Base-by-base conservation (phyloP, 2,329 filamentous ascomycete species). In the Paecilomyces niveus region DNA sequence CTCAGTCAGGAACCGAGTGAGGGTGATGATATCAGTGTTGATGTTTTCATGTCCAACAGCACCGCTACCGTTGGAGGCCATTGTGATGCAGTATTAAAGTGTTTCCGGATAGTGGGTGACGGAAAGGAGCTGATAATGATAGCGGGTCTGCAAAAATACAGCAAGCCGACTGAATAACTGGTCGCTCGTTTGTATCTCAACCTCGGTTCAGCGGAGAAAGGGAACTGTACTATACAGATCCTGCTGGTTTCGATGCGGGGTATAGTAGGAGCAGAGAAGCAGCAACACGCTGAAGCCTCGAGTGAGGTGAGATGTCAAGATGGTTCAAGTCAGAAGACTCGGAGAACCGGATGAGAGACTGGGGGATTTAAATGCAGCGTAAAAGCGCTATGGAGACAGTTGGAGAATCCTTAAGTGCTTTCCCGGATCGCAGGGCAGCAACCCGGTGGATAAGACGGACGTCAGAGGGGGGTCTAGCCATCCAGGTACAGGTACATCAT, bases 1-100 rank as follows among this genome's bases (percentile, higher is more conserved):
- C 80, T 99, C 94, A 31, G 92, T 97, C 68, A 99, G 84, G 82
- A 94, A 96, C 62, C 94, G 85, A 50, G 94, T 97, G 68, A 99
- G 86, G 57, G 94, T 97, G 72, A 97, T 83, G 72, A 99, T 97
- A 76, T 97, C 86, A 62, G 90, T 95, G 82, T 97, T 97, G 80
- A 99, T 87, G 74, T 89, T 88, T 80, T 96, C 91, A 67, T 78
- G 72, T 60, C 81, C 82, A 35, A 81, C 80, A 58, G 82, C 81
- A 66, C 85, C 72, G 61, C 78, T 72, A 64, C 75, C 78, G 66
- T 71, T 75, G 71, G 76, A 76, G 58, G 65, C 59, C 58, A 65
- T 64, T 59, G 72, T 67, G 75, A 79, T 78, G 39, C 53, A 69
- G 63, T 32, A 58, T 59, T 22, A 50, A 35, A 53, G 54, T 35